These are phyloP conservation scores for Cordyceps sp. DNA, from an alignment of 2,329 filamentous ascomycete genomes.

Conservation along the genomic window DNA sequence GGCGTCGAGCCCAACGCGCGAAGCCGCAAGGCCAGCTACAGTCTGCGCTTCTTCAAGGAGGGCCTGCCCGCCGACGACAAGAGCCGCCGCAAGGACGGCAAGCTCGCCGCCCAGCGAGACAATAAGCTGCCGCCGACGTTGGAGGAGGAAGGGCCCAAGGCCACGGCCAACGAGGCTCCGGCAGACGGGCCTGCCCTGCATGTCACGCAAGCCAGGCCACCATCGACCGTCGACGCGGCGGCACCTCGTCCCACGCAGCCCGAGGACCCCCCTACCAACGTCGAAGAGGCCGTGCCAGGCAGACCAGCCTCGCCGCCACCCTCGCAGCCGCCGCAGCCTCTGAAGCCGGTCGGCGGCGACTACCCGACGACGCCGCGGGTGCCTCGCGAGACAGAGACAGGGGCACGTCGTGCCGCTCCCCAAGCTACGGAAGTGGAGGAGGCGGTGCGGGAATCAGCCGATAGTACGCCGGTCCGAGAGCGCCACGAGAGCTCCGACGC, in stretches of 20 bases:
- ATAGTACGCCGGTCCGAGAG: constrained; percentile 20
- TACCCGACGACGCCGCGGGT: neutral
- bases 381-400: too few species aligned
- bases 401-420: neutral
- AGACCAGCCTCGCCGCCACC: constrained; percentile 3
- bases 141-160: constrained; percentile 10
- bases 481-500: constrained; percentile 14
- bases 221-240: too few species aligned
- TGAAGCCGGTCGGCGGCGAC: too few species aligned
- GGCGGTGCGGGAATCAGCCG: constrained; percentile 17
- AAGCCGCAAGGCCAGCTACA: constrained; percentile 52
- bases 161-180: neutral
- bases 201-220: too few species aligned
- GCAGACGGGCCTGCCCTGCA: too few species aligned
- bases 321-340: constrained; percentile 5
- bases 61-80: constrained; percentile 43
- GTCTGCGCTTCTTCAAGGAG: constrained; percentile 50
- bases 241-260: too few species aligned
- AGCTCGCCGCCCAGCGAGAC: constrained; percentile 14
- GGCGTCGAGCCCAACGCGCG: constrained; percentile 46
- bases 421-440: neutral
- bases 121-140: constrained; percentile 23
- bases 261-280: too few species aligned
- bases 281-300: constrained; percentile 1
- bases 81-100: constrained; percentile 32